Evolutionary conservation across 345 rosid genomes (phyloP), one percentile per base, ranked within the genome.

Genomic region (Lenwebbia sp.): DNA sequence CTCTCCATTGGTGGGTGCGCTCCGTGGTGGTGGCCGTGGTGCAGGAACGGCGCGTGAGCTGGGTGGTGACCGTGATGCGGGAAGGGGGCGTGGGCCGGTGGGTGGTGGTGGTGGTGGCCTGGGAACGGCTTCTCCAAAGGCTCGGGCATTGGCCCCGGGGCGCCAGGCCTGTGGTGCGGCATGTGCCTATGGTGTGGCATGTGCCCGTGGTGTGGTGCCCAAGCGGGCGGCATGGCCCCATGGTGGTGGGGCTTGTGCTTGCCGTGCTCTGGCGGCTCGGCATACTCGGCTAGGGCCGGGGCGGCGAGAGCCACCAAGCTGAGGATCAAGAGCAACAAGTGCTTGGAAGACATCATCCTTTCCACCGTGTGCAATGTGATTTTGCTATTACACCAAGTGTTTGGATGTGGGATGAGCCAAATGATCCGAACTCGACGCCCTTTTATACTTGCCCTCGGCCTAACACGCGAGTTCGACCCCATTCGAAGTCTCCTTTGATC

Each of bases 291-390:
- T 15, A 82, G 41, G 83, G 55, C 83, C 1, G 87, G 70, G 52
- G 83, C 83, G 51, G 89, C 30, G 47, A 86, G 58, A 78, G 81
- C 88, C 84, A 85, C 87, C 25, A 86, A 86, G 44, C 87, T 90
- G 17, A 90, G 82, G 56, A 91, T 56, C 83, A 89, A 55, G 22
- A 85, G n/a, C 52, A 88, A 65, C 82, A 86, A 86, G 85, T 84
- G 37, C 25, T 78, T 26, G 26, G 75, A 82, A 78, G 88, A 84
- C 93, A 89, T 90, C 78, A 33, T 70, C 78, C 37, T 70, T 70
- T 10, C 47, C 25, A 33, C 47, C 25, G 11, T 33, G 19, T 33
- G 47, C 47, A 33, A 70, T 10, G 25, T 17, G 78, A 70, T 70
- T 33, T 33, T 33, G 47, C 21, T 50, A 49, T 85, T n/a, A 21